Conservation (phyloP, 2,329 filamentous ascomycete genomes). For the Sphaerulina musiva region DNA sequence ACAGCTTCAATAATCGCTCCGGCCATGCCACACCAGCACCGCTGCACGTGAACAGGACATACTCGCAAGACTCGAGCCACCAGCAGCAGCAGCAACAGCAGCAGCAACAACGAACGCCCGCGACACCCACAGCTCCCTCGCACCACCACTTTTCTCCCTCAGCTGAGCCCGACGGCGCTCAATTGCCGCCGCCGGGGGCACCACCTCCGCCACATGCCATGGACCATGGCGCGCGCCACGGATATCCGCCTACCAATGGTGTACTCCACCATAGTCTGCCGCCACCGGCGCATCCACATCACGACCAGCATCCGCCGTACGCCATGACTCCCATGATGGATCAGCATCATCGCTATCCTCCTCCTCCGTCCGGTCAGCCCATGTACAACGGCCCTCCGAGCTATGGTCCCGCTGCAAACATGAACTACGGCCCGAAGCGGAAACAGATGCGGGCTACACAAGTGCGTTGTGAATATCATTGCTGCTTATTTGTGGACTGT, state of each 20-base stretch:
- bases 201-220: conserved; percentile 23
- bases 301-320: conserved; percentile 24
- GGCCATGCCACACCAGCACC: conserved; percentile 32
- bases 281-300: conserved; percentile 21
- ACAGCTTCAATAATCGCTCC: conserved; percentile 28
- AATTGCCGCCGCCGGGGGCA: conserved; percentile 17
- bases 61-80: conserved; percentile 30
- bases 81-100: too few species aligned
- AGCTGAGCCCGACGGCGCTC: conserved; percentile 24
- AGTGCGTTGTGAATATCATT: conserved; percentile 19
- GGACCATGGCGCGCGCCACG: conserved; percentile 30
- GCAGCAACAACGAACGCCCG: conserved; percentile 28
- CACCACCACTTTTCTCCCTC: conserved; percentile 10
- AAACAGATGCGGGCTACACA: conserved; percentile 36
- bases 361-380: conserved; percentile 22
- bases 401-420: conserved; percentile 26
- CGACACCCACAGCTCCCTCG: conserved; percentile 29
- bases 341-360: conserved; percentile 24
- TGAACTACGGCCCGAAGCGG: conserved; percentile 25
- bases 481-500: conserved; percentile 1
- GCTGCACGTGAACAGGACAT: conserved; percentile 30
- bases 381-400: conserved; percentile 23
- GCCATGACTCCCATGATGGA: conserved; percentile 30
- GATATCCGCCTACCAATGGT: conserved; percentile 28
- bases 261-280: conserved; percentile 24